Evolutionary conservation across 179 eudicot genomes (phyloP), one percentile per base, ranked within the genome.

Genomic region (Beta lomatogona): DNA sequence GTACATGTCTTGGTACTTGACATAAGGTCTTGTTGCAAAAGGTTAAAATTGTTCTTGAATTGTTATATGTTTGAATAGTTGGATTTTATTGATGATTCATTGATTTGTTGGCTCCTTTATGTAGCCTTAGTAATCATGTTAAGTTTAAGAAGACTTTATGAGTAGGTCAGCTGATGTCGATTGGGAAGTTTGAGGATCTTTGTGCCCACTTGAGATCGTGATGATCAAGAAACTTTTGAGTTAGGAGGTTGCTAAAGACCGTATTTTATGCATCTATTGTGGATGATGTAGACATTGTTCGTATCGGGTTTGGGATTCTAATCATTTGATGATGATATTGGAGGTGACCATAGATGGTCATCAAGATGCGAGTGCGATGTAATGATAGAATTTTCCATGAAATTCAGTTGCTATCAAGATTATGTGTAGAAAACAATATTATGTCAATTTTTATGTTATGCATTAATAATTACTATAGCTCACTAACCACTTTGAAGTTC

Each of bases 81-180:
- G 28, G 58, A 7, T 4, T 48, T 48, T 50, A 71, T 31, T 77
- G 28, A 25, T 25, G 0, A 25, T 25, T 25, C n/a, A n/a, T n/a
- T n/a, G n/a, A n/a, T n/a, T n/a, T 25, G 28, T 25, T 25, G 28
- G 28, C 28, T 25, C 28, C 28, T 36, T 70, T 55, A 21, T 57
- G 28, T 45, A 15, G 10, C 11, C 22, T 13, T 19, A 9, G 18
- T 57, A 59, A 71, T 58, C 44, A 21, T 78, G 63, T 15, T 44
- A 14, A 41, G 57, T 14, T 53, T 53, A n/a, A 50, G 82, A 59
- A 79, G 63, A 60, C 61, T 73, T 52, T 25, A 73, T 53, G 4
- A 36, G 11, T 52, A 18, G 78, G 50, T 44, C 55, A 71, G 9
- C 25, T 60, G 31, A 4, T 79, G 16, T 44, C 4, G 21, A 31